Evolutionary conservation across 345 rosid species (phyloP).

Genomic region (Eucalyptus cladocalyx): DNA sequence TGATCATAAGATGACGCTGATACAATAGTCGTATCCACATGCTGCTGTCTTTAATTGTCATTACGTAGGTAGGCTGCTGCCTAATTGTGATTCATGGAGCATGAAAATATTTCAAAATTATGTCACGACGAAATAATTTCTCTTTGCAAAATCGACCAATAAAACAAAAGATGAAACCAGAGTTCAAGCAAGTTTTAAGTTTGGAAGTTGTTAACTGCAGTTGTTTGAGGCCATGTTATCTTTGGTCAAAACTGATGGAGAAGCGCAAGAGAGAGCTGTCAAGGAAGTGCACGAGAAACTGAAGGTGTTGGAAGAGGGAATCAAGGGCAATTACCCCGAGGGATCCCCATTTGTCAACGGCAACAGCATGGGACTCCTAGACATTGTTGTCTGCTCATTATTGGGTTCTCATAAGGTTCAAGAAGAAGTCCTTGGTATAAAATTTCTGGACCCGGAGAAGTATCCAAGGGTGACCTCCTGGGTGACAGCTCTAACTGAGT

Average conservation of each 20-base stretch:
- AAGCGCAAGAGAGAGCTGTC: slow-evolving; percentile 21
- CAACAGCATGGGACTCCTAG: slow-evolving; percentile 12
- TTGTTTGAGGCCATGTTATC: background rate
- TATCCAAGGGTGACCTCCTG: slow-evolving; percentile 15
- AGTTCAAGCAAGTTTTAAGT: background rate
- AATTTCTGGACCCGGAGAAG: slow-evolving; percentile 14
- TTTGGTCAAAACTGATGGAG: slow-evolving; percentile 21
- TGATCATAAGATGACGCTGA: background rate
- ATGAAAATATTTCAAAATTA: background rate
- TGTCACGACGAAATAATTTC: background rate
- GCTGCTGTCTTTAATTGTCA: background rate
- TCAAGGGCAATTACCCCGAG: slow-evolving; percentile 7
- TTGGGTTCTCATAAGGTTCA: slow-evolving; percentile 17
- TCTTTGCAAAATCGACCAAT: background rate
- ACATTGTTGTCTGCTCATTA: slow-evolving; percentile 8
- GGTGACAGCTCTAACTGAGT: slow-evolving; percentile 13
- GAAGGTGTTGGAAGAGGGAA: slow-evolving; percentile 23
- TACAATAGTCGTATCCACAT: background rate
- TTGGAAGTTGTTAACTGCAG: background rate
- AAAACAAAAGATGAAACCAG: background rate
- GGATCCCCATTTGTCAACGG: background rate
- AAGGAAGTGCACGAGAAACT: slow-evolving; percentile 20
- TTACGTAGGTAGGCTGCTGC: background rate
- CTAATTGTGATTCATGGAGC: background rate
- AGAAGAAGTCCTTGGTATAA: slow-evolving; percentile 16